Percentiles rank a stretch among this genome's conserved stretches.
phyloP scores from a whole-genome alignment of 2,329 filamentous ascomycete genomes.

The Trichoderma asperellum region DNA sequence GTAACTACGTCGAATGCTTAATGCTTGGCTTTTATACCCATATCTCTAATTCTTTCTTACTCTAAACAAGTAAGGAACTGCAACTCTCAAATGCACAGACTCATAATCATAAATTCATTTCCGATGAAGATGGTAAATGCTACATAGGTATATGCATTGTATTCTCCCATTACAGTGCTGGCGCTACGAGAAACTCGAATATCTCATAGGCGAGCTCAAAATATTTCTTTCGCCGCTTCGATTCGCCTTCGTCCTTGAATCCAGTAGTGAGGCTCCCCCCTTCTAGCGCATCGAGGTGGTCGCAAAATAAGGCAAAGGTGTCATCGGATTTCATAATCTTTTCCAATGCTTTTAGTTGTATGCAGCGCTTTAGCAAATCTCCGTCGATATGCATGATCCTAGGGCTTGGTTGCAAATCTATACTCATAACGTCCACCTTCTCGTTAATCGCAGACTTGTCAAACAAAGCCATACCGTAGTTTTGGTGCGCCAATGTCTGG shows the following conservation, averaged over 20 bases:
- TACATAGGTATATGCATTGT: neutral
- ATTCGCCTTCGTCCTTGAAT: constrained; percentile 35
- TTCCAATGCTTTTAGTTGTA: constrained; percentile 53
- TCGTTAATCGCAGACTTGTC: constrained; percentile 15
- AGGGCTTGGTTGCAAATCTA: constrained; percentile 47
- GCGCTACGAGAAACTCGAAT: constrained; percentile 56
- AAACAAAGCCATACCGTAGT: constrained; percentile 51
- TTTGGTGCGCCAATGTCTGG: constrained; percentile 66
- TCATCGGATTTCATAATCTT: constrained; percentile 43
- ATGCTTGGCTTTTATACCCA: neutral
- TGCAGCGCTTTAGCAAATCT: constrained; percentile 62
- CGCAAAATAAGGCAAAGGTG: constrained; percentile 48
- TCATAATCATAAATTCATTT: neutral
- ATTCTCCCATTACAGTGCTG: constrained; percentile 47
- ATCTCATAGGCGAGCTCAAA: constrained; percentile 58
- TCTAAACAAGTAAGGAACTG: neutral
- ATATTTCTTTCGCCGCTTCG: constrained; percentile 41
- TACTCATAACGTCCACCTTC: constrained; percentile 31
- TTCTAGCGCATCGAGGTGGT: constrained; percentile 56
- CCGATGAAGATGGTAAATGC: neutral
- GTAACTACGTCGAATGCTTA: neutral
- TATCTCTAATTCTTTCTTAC: neutral
- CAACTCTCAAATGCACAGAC: neutral
- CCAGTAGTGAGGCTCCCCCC: constrained; percentile 46
- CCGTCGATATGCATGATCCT: constrained; percentile 68